Evolutionary conservation across 106 monocot species (phyloP).

Genomic region (Narthecium ossifragum): DNA sequence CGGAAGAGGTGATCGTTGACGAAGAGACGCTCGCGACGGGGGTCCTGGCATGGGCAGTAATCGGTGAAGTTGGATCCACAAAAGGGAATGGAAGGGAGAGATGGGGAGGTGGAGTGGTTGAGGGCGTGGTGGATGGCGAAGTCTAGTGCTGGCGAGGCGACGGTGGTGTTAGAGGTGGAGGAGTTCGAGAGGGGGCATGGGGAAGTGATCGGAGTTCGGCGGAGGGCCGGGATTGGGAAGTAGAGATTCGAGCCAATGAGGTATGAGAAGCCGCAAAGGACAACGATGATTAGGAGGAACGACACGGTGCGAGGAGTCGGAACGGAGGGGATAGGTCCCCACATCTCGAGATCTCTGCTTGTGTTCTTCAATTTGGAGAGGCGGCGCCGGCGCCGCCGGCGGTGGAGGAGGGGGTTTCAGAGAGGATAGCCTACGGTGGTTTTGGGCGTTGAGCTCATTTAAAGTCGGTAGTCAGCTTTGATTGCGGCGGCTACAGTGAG

Average conservation of each 20-base stretch:
- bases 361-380: too few species aligned
- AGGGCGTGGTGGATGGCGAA: slow-evolving; percentile 30
- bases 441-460: too few species aligned
- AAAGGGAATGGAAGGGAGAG: slow-evolving; percentile 25
- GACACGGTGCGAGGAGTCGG: slow-evolving; percentile 23
- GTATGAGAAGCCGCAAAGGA: slow-evolving; percentile 35
- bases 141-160: slow-evolving; percentile 1
- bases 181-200: slow-evolving; percentile 1
- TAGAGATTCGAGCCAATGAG: slow-evolving; percentile 29
- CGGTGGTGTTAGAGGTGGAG: neutral
- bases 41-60: slow-evolving; percentile 81
- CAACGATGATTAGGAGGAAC: slow-evolving; percentile 7
- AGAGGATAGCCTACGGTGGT: too few species aligned
- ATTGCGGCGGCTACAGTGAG: too few species aligned
- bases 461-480: too few species aligned
- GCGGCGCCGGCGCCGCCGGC: too few species aligned
- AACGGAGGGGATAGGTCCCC: slow-evolving; percentile 10
- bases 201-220: slow-evolving; percentile 1
- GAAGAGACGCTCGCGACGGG: slow-evolving; percentile 40
- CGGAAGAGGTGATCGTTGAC: slow-evolving; percentile 23
- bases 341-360: too few species aligned
- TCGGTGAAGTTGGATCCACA: slow-evolving; percentile 66
- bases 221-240: slow-evolving; percentile 18
- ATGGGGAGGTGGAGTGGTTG: slow-evolving; percentile 1
- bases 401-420: too few species aligned